These are phyloP conservation scores for Edaphochlamys debaryana DNA, from an alignment of 139 green algal species.

Conservation along the genomic window DNA sequence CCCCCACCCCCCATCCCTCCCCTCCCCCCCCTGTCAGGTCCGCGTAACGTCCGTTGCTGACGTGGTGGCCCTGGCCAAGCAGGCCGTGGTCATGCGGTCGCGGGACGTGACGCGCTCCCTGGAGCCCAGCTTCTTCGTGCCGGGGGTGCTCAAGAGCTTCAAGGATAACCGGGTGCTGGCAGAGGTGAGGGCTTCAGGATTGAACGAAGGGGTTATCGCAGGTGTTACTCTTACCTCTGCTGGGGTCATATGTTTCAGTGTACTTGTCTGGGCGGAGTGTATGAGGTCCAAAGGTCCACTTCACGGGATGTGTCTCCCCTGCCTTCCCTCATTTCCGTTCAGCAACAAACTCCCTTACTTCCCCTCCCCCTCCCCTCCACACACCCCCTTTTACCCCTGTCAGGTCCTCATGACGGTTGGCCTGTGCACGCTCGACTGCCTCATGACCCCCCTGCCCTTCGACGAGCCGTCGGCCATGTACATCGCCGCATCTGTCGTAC, in stretches of 20 bases:
- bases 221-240: no score
- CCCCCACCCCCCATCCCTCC: neutral
- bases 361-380: no score
- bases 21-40: slow-evolving; percentile 28
- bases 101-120: slow-evolving; percentile 62
- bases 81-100: slow-evolving; percentile 55
- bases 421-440: slow-evolving; percentile 65
- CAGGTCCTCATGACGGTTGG: slow-evolving; percentile 63
- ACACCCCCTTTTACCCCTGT: no score
- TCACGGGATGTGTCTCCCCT: no score
- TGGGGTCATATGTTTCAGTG: no score
- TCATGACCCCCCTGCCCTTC: slow-evolving; percentile 50
- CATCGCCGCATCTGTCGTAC: slow-evolving; percentile 63
- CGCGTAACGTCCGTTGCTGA: slow-evolving; percentile 57
- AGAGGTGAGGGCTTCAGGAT: slow-evolving; percentile 17
- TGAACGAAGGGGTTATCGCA: no score
- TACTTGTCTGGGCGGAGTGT: no score
- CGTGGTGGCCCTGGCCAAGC: slow-evolving; percentile 47
- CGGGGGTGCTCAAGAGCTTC: slow-evolving; percentile 60
- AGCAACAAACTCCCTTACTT: no score
- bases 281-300: no score
- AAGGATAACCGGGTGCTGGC: slow-evolving; percentile 56
- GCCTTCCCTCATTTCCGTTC: no score
- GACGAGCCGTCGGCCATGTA: slow-evolving; percentile 62
- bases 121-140: slow-evolving; percentile 67